Percentiles rank a stretch among this genome's conserved stretches.
Conservation (phyloP, 1,284 basidiomycete genomes). For the Trametes polyzona region DNA sequence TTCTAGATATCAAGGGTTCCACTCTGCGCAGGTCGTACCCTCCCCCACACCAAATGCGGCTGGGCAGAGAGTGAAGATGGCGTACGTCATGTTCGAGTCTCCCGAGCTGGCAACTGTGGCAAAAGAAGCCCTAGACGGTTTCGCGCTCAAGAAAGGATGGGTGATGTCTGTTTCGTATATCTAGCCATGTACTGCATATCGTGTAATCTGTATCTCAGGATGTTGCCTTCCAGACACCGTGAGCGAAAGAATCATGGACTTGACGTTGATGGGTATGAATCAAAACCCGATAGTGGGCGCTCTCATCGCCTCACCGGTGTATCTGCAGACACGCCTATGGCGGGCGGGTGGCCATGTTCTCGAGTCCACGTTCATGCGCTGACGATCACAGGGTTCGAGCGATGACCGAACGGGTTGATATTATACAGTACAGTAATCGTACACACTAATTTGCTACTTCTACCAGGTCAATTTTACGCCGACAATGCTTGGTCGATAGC, state of each 20-base stretch:
- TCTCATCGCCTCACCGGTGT: no score
- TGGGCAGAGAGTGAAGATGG: slow-evolving; percentile 71
- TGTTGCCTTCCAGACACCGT: slow-evolving; percentile 12
- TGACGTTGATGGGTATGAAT: no score
- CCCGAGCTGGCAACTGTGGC: slow-evolving; percentile 74
- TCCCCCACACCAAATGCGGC: slow-evolving; percentile 65
- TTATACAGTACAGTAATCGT: slow-evolving; percentile 1
- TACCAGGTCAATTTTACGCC: neutral
- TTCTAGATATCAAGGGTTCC: slow-evolving; percentile 75
- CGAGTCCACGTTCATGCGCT: neutral
- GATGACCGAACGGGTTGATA: no score
- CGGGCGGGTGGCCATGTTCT: neutral
- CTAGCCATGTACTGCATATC: slow-evolving; percentile 41
- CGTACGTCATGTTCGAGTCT: slow-evolving; percentile 76
- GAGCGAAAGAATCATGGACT: neutral
- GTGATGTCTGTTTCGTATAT: slow-evolving; percentile 77
- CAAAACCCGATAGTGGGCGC: no score
- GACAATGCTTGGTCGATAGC: slow-evolving; percentile 45
- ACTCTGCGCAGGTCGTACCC: slow-evolving; percentile 66
- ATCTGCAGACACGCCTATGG: no score
- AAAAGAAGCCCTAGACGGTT: slow-evolving; percentile 78
- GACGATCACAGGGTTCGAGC: no score
- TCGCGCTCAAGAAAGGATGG: slow-evolving; percentile 82
- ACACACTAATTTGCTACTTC: neutral
- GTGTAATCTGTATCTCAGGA: slow-evolving; percentile 24